These are phyloP conservation scores for Phytophthora crassamura DNA, from an alignment of 352 stramenopile species.

Conservation along the genomic window DNA sequence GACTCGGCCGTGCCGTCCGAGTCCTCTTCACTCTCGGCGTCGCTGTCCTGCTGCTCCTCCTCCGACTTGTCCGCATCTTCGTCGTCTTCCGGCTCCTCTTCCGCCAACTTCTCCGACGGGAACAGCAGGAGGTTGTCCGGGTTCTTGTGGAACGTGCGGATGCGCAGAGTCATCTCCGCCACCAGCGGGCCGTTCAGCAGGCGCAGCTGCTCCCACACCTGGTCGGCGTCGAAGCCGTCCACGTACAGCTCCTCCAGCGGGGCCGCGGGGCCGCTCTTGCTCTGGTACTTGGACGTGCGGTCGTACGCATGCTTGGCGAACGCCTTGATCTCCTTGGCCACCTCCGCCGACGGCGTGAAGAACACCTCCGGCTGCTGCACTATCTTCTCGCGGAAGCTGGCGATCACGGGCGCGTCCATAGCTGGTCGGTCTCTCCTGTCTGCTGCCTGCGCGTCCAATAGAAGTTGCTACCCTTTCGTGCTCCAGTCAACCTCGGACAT, in stretches of 20 bases:
- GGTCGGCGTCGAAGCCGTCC: constrained; percentile 84
- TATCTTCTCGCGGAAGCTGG: constrained; percentile 73
- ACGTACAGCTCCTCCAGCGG: constrained; percentile 82
- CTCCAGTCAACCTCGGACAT: constrained; percentile 34
- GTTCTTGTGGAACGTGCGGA: constrained; percentile 72
- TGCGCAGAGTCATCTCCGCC: constrained; percentile 74
- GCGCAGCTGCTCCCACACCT: constrained; percentile 89
- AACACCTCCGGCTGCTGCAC: constrained; percentile 80
- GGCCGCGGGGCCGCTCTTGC: constrained; percentile 43
- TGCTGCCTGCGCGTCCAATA: constrained; percentile 32
- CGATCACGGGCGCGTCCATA: constrained; percentile 70
- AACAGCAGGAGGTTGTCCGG: constrained; percentile 64
- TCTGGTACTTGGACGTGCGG: constrained; percentile 68
- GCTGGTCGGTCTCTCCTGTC: constrained; percentile 8
- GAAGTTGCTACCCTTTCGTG: constrained; percentile 43
- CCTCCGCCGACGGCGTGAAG: constrained; percentile 75
- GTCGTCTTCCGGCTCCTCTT: constrained; percentile 37
- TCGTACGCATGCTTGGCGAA: constrained; percentile 88
- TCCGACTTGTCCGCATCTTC: constrained; percentile 31
- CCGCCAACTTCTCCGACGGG: constrained; percentile 50
- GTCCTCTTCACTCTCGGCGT: constrained; percentile 31
- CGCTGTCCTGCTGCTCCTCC: constrained; percentile 35
- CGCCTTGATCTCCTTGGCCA: constrained; percentile 67
- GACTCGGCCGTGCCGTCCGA: constrained; percentile 27
- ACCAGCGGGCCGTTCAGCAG: constrained; percentile 80